These are phyloP conservation scores for sweet orange (Citrus sinensis) DNA, from an alignment of 345 rosid species.

Conservation along the genomic window DVS_A1.0 CM039167.1:3424501-3425000, in stretches of 20 bases:
- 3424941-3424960: constrained; percentile 46
- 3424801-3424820: neutral
- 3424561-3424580: neutral
- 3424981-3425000: neutral
- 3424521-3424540: no score
- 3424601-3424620: neutral
- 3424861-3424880: neutral
- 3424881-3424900: constrained; percentile 35
- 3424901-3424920: constrained; percentile 53
- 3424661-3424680: neutral
- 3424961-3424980: constrained; percentile 20
- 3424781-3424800: no score
- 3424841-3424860: no score
- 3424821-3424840: neutral
- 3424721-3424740: neutral
- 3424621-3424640: neutral
- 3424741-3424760: neutral
- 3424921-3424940: constrained; percentile 47
- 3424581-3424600: neutral
- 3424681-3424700: neutral
- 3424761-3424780: neutral
- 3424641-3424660: neutral
- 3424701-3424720: neutral
- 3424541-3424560: neutral
- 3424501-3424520: no score